Evolutionary conservation across 129 eudicot species (phyloP).

Genomic region (Sambucus nigra): DNA sequence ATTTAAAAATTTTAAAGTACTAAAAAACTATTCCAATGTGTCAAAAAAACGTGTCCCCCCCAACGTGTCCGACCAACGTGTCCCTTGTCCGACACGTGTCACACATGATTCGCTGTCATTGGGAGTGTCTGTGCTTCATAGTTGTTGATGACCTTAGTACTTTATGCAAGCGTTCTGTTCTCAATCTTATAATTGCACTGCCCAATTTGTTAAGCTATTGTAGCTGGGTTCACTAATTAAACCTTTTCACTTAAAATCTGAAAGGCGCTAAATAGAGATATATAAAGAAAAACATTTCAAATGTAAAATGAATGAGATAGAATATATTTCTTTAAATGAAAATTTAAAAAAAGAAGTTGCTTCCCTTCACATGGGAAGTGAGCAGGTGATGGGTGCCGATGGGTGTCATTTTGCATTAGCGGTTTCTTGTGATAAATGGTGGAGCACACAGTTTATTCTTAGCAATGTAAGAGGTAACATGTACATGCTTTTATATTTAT

Average conservation of each 20-base stretch:
- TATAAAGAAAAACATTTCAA: conserved; percentile 13
- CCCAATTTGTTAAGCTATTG: conserved; percentile 12
- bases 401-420: conserved; percentile 64
- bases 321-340: conserved; percentile 15
- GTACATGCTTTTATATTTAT: no score
- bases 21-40: no score
- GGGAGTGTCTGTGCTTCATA: no score
- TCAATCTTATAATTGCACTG: conserved; percentile 13
- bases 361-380: conserved; percentile 63
- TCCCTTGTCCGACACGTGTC: no score
- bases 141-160: no score
- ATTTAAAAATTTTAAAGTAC: no score
- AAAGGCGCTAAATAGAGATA: conserved; percentile 9
- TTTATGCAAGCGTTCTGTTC: conserved; percentile 23
- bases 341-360: conserved; percentile 39
- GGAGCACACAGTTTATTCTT: conserved; percentile 81
- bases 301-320: conserved; percentile 31
- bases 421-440: conserved; percentile 80
- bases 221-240: conserved; percentile 12
- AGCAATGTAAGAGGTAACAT: conserved; percentile 76
- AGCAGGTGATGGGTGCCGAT: conserved; percentile 68
- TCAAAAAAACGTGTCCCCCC: no score
- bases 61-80: no score
- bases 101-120: no score
- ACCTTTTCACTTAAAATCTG: conserved; percentile 22